Percentiles rank a stretch among this genome's conserved stretches.
Conservation (phyloP, 1,284 basidiomycete genomes). For the Microstroma glucosiphilum region DNA sequence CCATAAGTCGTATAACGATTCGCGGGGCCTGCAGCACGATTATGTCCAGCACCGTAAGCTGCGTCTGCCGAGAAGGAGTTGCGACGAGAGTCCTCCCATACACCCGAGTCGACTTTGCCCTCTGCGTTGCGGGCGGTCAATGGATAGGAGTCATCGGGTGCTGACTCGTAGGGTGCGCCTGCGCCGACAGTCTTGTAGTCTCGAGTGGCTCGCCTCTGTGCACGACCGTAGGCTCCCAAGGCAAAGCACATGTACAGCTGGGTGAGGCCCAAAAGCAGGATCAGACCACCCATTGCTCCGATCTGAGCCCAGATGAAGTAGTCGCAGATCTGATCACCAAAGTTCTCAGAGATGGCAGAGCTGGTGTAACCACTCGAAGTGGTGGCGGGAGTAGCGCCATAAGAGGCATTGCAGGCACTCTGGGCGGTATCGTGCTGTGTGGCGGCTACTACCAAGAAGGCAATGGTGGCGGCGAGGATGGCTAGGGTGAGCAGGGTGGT, state of each 20-base stretch:
- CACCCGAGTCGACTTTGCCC: not conserved
- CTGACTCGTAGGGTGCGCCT: not conserved
- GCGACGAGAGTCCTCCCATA: constrained; percentile 3
- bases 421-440: constrained; percentile 31
- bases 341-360: constrained; percentile 15
- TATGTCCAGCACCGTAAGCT: not conserved
- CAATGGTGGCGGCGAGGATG: constrained; percentile 31
- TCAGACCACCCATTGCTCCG: constrained; percentile 40
- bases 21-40: too few relatives aligned
- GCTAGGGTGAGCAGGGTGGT: constrained; percentile 38
- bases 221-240: constrained; percentile 36
- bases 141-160: not conserved
- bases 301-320: constrained; percentile 46
- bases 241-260: constrained; percentile 49
- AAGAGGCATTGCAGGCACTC: constrained; percentile 25
- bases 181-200: constrained; percentile 3
- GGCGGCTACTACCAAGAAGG: constrained; percentile 36
- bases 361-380: constrained; percentile 11
- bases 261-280: constrained; percentile 42
- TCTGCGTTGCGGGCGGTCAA: not conserved
- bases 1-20: too few relatives aligned
- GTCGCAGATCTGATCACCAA: constrained; percentile 37
- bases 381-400: constrained; percentile 21
- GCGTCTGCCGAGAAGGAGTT: not conserved
- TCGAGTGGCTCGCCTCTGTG: not conserved